Evolutionary conservation across 805 yeast species (phyloP), one percentile per base, ranked within the genome.

Genomic region (Candida dajiaensis): DNA sequence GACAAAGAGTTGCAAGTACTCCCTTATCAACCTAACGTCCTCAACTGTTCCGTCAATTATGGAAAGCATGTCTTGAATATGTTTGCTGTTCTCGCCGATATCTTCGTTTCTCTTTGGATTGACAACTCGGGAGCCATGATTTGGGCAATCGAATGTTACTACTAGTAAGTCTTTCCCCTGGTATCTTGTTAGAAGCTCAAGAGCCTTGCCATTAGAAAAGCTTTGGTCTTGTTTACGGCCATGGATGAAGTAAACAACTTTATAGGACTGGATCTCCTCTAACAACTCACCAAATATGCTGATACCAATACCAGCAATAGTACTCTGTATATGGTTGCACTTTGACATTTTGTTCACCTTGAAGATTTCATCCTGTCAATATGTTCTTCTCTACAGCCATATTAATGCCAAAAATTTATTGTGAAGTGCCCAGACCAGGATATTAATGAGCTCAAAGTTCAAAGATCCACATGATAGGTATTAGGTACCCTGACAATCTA

Each of bases 61-160:
- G 0, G 56, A 48, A 1, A 54, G 22, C 55, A 58, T 47, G 29
- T 56, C 59, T 4, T 43, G 33, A 2, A 49, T 58, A 43, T 58
- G 63, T 28, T 8, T 13, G n/a, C 31, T 28, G 31, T 28, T 28
- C 15, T 13, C 31, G n/a, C 7, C 31, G 13, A 28, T 28, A 13
- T 28, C n/a, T 12, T 13, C n/a, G 7, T 28, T 28, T 28, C 31
- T 28, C 13, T 11, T 28, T 13, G 31, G n/a, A 13, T 28, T 7
- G 3, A 28, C 31, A 12, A 13, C 31, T 2, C 31, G 31, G 3
- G n/a, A 28, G 31, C 31, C 31, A 28, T 28, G 31, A 7, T 28
- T 28, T 13, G 31, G 31, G 7, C 31, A 28, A 7, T 28, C 31
- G 13, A 28, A 28, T 13, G 31, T 28, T 28, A 28, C 31, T n/a